Evolutionary conservation across 2,329 filamentous ascomycete species (phyloP), one percentile per base, ranked within the genome.

Genomic region (Pseudocercospora crystallina): DNA sequence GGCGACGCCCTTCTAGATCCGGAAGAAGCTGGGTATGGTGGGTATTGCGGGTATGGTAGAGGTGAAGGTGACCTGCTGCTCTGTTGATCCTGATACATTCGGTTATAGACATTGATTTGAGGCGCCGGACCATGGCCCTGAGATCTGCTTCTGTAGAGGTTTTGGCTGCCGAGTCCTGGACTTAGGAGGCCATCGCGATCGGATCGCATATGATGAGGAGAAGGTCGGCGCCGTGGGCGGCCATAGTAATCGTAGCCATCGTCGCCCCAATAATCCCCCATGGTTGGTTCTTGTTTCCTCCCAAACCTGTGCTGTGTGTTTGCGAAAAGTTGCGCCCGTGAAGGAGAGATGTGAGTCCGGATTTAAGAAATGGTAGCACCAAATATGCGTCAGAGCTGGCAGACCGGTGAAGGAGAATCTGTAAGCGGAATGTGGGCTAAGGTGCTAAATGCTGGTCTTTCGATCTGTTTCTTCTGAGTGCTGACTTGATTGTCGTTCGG

Each of bases 51-150:
- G 29, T 53, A 53, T 15, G 53, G 53, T 33, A 49, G 13, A 20
- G 57, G 52, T 31, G 49, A 57, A 11, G 53, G 54, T 26, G 54
- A 51, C 29, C 50, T 35, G 13, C 38, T 50, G 17, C 53, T 39
- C 34, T 54, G 30, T 7, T 55, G 39, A 15, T 59, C 56, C 38
- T 58, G 58, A 12, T 52, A 43, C 29, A 71, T 69, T 47, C 71
- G 71, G 61, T 76, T 76, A 65, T 73, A 71, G 54, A 76, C 74
- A 58, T 73, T 74, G 55, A 76, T 70, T 40, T 72, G 70, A 13
- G 74, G 74, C n/a, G 65, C 65, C 11, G 72, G 72, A 17, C 66
- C 57, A 47, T 72, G 68, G 38, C 75, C 74, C 36, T 70, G 68
- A 12, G 73, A 76, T 51, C 73, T 70, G 41, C 71, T 72, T 47